These are phyloP conservation scores for Davidsoniella virescens DNA, from an alignment of 2,329 filamentous ascomycete species.

Conservation along the genomic window DNA sequence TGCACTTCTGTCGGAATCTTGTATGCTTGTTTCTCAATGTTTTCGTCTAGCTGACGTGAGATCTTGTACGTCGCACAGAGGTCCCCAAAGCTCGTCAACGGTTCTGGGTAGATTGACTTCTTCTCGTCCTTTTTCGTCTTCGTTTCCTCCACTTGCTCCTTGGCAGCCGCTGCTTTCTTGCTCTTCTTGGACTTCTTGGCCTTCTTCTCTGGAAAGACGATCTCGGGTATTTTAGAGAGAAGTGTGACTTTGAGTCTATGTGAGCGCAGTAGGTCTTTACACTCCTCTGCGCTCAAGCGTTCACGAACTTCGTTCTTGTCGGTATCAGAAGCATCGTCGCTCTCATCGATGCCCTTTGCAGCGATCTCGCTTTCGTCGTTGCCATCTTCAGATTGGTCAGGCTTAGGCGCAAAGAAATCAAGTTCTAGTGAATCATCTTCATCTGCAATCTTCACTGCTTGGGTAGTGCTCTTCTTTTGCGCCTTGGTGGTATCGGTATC, in stretches of 20 bases:
- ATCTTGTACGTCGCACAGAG: conserved; percentile 57
- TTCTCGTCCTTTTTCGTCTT: conserved; percentile 32
- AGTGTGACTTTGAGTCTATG: conserved; percentile 77
- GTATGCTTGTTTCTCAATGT: conserved; percentile 73
- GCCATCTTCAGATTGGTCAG: conserved; percentile 16
- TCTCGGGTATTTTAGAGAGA: conserved; percentile 29
- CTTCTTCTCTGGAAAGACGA: conserved; percentile 25
- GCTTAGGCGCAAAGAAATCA: conserved; percentile 42
- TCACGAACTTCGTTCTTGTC: conserved; percentile 17
- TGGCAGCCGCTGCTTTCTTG: conserved; percentile 17
- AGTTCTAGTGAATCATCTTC: conserved; percentile 28
- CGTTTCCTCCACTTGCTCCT: no score
- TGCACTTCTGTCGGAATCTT: conserved; percentile 85
- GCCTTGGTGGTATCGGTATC: conserved; percentile 21
- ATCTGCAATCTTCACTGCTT: not conserved
- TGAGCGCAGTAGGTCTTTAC: conserved; percentile 55
- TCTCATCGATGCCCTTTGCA: conserved; percentile 10
- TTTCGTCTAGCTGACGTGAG: conserved; percentile 55
- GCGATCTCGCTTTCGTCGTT: conserved; percentile 12
- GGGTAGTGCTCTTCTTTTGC: conserved; percentile 14
- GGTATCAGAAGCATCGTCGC: conserved; percentile 16
- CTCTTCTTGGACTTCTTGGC: conserved; percentile 30
- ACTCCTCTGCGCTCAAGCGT: conserved; percentile 48
- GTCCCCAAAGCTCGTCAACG: conserved; percentile 60
- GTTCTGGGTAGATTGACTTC: conserved; percentile 57